Percentiles rank a stretch among this genome's conserved stretches.
Conservation (phyloP, 2,329 filamentous ascomycete species). For the Mollisiaceae sp. region DNA sequence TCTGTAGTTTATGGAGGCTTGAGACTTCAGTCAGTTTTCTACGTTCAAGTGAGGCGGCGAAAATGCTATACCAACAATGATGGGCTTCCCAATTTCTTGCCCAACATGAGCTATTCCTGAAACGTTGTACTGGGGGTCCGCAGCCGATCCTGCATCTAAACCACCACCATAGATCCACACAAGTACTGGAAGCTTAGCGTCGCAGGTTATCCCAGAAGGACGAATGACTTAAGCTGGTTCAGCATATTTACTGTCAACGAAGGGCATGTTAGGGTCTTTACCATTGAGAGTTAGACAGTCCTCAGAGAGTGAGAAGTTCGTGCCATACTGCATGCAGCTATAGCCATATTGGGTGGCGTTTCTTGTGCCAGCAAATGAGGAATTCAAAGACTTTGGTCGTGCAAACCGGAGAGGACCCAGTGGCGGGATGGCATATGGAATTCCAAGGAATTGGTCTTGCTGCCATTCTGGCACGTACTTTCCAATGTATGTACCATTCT, state of each 20-base stretch:
- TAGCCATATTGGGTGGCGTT: conserved; percentile 50
- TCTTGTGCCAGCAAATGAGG: conserved; percentile 47
- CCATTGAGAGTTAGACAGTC: conserved; percentile 53
- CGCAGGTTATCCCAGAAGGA: conserved; percentile 43
- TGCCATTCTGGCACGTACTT: conserved; percentile 36
- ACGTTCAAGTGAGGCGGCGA: conserved; percentile 27
- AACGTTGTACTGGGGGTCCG: conserved; percentile 66
- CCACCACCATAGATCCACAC: conserved; percentile 66
- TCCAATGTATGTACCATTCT: conserved; percentile 36
- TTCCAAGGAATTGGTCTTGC: conserved; percentile 51
- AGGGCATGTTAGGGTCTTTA: conserved; percentile 13
- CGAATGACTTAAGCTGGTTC: conserved; percentile 45
- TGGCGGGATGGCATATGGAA: conserved; percentile 55
- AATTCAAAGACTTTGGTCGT: conserved; percentile 44
- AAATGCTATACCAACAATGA: conserved; percentile 45
- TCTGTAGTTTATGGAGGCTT: conserved; percentile 18
- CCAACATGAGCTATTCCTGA: conserved; percentile 63
- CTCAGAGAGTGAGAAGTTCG: conserved; percentile 49
- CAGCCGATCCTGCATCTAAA: conserved; percentile 54
- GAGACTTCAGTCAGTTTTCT: background rate
- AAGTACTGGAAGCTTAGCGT: conserved; percentile 47
- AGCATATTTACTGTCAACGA: background rate
- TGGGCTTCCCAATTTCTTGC: conserved; percentile 55
- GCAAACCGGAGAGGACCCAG: conserved; percentile 52
- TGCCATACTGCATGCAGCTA: conserved; percentile 54